Percentiles rank a stretch among this genome's conserved stretches.
Conservation (phyloP, 1,139 yeast genomes). For the Taphrina wiesneri region DNA sequence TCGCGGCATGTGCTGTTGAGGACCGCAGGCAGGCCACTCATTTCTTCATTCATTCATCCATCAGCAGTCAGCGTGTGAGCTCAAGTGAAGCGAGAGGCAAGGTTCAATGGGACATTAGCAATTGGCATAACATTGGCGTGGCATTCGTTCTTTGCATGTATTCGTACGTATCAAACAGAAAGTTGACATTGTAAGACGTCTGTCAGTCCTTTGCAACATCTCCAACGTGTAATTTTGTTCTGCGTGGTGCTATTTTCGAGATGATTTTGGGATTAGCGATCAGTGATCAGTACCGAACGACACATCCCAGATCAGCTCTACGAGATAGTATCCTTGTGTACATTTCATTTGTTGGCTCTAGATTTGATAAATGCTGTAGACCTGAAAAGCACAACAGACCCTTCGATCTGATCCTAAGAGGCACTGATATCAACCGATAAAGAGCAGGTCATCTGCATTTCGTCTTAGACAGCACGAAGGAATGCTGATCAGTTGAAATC, state of each 20-base stretch:
- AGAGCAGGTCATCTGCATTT: too few relatives aligned
- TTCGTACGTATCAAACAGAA: background rate
- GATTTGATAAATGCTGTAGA: too few relatives aligned
- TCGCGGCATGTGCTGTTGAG: constrained; percentile 24
- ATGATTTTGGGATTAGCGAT: background rate
- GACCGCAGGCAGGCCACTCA: background rate
- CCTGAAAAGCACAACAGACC: too few relatives aligned
- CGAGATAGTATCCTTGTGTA: too few relatives aligned
- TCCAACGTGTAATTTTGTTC: too few relatives aligned
- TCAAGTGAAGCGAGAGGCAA: constrained; percentile 8
- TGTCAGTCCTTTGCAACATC: too few relatives aligned
- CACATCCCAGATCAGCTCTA: background rate
- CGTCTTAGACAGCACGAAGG: too few relatives aligned
- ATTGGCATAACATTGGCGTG: constrained; percentile 2
- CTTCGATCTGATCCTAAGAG: too few relatives aligned
- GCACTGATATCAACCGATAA: too few relatives aligned
- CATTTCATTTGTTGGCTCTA: too few relatives aligned
- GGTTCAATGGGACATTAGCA: background rate
- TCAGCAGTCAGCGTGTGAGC: background rate
- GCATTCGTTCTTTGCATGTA: background rate
- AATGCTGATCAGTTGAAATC: background rate
- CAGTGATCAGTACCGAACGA: background rate
- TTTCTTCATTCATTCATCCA: background rate
- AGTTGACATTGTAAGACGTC: background rate
- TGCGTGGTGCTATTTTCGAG: too few relatives aligned